phyloP scores from a whole-genome alignment of 2,329 filamentous ascomycete species.

The Fusarium sp. region DNA sequence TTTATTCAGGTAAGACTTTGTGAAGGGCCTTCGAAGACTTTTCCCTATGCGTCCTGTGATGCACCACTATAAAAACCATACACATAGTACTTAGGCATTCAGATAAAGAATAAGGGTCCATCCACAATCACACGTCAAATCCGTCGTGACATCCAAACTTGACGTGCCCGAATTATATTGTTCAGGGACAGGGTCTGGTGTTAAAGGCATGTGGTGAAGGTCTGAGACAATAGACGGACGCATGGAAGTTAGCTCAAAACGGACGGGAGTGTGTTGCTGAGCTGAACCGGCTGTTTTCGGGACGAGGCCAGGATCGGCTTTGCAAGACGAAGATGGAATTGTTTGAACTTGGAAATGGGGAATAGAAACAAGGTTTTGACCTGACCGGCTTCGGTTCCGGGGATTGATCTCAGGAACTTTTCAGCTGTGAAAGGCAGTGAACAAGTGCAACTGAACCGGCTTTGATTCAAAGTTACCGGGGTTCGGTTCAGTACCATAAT shows the following conservation, averaged over 20 bases:
- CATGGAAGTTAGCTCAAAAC: slow-evolving; percentile 3
- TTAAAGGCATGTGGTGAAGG: slow-evolving; percentile 31
- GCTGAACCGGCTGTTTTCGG: slow-evolving; percentile 19
- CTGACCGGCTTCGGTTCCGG: slow-evolving; percentile 9
- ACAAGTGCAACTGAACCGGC: not conserved
- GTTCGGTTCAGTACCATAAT: no score
- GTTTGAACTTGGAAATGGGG: slow-evolving; percentile 6
- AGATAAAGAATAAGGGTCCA: slow-evolving; percentile 30
- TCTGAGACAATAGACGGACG: slow-evolving; percentile 30
- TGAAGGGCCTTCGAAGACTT: not conserved
- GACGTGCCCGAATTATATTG: not conserved
- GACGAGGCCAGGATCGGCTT: slow-evolving; percentile 10
- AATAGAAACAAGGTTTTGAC: slow-evolving; percentile 31
- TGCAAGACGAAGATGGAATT: not conserved
- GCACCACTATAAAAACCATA: not conserved
- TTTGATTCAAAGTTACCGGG: slow-evolving; percentile 6
- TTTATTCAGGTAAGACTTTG: not conserved
- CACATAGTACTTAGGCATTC: not conserved
- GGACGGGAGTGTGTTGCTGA: not conserved
- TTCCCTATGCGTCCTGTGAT: slow-evolving; percentile 1
- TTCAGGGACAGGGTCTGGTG: slow-evolving; percentile 35
- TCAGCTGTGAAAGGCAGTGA: not conserved
- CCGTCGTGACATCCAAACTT: not conserved
- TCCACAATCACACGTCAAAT: slow-evolving; percentile 29
- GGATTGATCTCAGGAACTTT: not conserved